A percentile compares a stretch with the other conserved stretches of the same genome.
phyloP scores from a whole-genome alignment of 108 stramenopile genomes.

The Cyclotella choctawhatcheeana region DNA sequence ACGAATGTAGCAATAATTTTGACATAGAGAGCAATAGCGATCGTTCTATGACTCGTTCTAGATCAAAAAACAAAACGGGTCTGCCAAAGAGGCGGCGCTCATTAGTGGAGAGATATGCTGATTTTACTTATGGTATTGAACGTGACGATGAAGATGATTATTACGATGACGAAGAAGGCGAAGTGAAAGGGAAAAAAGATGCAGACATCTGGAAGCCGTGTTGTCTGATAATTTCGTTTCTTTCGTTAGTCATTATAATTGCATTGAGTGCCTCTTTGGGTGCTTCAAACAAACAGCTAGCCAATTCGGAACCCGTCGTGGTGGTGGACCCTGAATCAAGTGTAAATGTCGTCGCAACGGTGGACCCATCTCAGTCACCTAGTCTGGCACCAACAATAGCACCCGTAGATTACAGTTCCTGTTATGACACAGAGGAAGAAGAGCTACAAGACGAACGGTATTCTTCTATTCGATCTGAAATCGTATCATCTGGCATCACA shows the following conservation, averaged over 20 bases:
- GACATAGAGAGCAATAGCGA: neutral
- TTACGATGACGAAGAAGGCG: neutral
- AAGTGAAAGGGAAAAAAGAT: neutral
- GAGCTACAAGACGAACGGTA: conserved; percentile 16
- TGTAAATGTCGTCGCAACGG: neutral
- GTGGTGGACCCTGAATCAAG: neutral
- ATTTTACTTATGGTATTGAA: neutral
- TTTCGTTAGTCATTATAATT: conserved; percentile 34
- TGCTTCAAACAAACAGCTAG: conserved; percentile 10
- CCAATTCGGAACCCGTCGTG: neutral
- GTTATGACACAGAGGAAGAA: conserved; percentile 20
- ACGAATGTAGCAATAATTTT: neutral
- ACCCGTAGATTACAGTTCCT: conserved; percentile 37
- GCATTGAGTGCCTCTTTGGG: conserved; percentile 27
- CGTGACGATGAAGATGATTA: neutral
- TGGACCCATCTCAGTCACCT: conserved; percentile 23
- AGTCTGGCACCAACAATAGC: conserved; percentile 15
- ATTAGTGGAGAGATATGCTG: too few species aligned
- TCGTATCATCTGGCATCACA: conserved; percentile 32
- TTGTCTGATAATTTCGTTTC: conserved; percentile 20
- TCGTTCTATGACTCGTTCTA: neutral
- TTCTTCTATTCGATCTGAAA: conserved; percentile 26
- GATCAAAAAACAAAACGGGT: neutral
- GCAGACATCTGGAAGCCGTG: conserved; percentile 22
- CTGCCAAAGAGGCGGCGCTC: neutral